phyloP scores from a whole-genome alignment of 768 basidiomycete genomes.

The Lactifluus rugatus region DNA sequence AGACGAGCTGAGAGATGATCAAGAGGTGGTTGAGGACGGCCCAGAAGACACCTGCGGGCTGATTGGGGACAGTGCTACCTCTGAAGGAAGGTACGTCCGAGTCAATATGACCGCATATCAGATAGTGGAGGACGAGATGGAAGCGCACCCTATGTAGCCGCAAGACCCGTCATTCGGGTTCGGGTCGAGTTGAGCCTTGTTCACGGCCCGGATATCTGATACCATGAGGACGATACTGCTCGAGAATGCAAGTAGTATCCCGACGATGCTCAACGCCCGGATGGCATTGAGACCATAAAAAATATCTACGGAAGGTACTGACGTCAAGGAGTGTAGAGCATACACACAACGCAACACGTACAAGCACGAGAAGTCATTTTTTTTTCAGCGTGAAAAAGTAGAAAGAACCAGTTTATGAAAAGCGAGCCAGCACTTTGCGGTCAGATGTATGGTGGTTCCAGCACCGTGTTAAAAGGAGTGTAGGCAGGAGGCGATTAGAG shows the following conservation, averaged over 20 bases:
- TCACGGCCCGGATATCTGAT: conserved; percentile 66
- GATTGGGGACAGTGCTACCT: conserved; percentile 77
- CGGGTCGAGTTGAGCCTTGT: conserved; percentile 36
- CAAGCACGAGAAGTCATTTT: conserved; percentile 11
- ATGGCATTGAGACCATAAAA: conserved; percentile 76
- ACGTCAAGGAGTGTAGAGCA: neutral
- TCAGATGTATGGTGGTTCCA: conserved; percentile 9
- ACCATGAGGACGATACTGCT: conserved; percentile 69
- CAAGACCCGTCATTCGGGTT: conserved; percentile 34
- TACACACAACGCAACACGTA: neutral
- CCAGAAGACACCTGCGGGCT: conserved; percentile 88
- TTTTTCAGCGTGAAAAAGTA: neutral
- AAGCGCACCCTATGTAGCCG: conserved; percentile 18
- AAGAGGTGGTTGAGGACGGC: conserved; percentile 80
- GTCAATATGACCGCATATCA: neutral
- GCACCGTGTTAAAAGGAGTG: conserved; percentile 12
- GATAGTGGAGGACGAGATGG: neutral
- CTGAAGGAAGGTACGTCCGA: conserved; percentile 30
- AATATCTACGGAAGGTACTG: conserved; percentile 29
- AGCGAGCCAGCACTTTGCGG: neutral
- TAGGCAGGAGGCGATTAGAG: neutral
- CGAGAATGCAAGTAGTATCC: conserved; percentile 69
- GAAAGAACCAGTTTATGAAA: too few relatives aligned
- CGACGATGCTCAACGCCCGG: conserved; percentile 70
- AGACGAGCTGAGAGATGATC: conserved; percentile 75